Evolutionary conservation across 1,139 yeast species (phyloP), one percentile per base, ranked within the genome.

Genomic region (Yamadazyma trypodendri): DNA sequence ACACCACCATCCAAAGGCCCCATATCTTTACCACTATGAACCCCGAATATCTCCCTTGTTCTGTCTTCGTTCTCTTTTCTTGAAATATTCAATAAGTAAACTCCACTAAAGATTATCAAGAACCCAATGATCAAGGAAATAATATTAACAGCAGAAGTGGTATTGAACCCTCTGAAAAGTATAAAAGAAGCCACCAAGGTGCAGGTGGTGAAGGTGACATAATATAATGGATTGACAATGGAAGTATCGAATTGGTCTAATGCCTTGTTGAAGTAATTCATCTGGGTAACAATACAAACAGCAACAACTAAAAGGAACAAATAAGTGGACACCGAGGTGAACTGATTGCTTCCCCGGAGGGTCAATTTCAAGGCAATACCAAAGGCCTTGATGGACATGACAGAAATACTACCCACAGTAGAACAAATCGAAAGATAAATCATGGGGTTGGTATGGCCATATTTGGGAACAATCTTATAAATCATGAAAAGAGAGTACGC

Each of bases 261-360:
- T 0, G 96, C 96, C 65, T 87, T 88, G 71, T 88, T 88, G 71
- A 88, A 87, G 59, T 85, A 88, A 65, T 87, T 88, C 96, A 88
- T 87, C 61, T 88, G 97, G 2, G 95, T 86, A 50, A 86, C 55
- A 48, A 89, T 88, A 63, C 96, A 88, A 31, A 84, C 74, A 9
- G 73, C 86, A 38, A 88, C 96, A 27, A 87, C 90, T 31, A 76
- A 51, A 33, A 88, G 77, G 68, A 88, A 88, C 42, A 89, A 71
- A 55, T 88, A 88, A 0, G 97, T 88, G 24, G 94, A 83, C 3
- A 84, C 70, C 53, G 87, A 94, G 2, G 88, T 77, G 61, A 88
- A 86, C 67, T 88, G 97, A 61, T 89, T 88, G 63, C 81, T 85
- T n/a, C 97, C 97, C 28, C 79, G 72, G 32, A 88, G 72, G 1